These are phyloP conservation scores for Mucor irregularis DNA, from an alignment of 371 early-diverging fungal species.

Conservation along the genomic window DNA sequence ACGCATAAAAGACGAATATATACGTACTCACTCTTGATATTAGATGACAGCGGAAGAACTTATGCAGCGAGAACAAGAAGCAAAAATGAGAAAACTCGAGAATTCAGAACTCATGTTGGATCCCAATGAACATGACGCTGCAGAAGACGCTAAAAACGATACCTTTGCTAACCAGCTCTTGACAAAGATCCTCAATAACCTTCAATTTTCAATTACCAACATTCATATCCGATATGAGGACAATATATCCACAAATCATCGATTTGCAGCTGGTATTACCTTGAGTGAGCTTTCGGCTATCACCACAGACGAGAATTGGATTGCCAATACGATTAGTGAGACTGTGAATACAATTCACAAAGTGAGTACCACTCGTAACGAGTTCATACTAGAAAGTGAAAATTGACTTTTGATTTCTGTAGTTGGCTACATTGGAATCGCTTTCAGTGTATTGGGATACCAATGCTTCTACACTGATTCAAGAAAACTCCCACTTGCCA, in stretches of 20 bases:
- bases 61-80: conserved; percentile 73
- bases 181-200: conserved; percentile 93
- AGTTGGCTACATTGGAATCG: conserved; percentile 77
- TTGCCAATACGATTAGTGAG: conserved; percentile 76
- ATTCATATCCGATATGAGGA: conserved; percentile 97
- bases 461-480: conserved; percentile 65
- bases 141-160: conserved; percentile 71
- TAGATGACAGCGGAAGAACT: conserved; percentile 82
- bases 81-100: conserved; percentile 84
- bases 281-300: conserved; percentile 89
- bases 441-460: conserved; percentile 93
- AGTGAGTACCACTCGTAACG: conserved; percentile 24
- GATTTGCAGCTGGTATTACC: conserved; percentile 92
- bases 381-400: neutral
- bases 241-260: conserved; percentile 69
- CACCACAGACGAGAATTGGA: conserved; percentile 92
- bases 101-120: conserved; percentile 69
- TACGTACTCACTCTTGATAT: neutral
- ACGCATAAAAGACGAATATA: neutral
- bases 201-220: conserved; percentile 93
- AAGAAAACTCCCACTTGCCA: conserved; percentile 54
- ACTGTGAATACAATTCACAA: conserved; percentile 84
- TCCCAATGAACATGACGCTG: conserved; percentile 21
- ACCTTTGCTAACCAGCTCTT: conserved; percentile 83
- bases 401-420: neutral